These are phyloP conservation scores for Aspergillus sp. DNA, from an alignment of 2,329 filamentous ascomycete genomes.

Conservation along the genomic window DNA sequence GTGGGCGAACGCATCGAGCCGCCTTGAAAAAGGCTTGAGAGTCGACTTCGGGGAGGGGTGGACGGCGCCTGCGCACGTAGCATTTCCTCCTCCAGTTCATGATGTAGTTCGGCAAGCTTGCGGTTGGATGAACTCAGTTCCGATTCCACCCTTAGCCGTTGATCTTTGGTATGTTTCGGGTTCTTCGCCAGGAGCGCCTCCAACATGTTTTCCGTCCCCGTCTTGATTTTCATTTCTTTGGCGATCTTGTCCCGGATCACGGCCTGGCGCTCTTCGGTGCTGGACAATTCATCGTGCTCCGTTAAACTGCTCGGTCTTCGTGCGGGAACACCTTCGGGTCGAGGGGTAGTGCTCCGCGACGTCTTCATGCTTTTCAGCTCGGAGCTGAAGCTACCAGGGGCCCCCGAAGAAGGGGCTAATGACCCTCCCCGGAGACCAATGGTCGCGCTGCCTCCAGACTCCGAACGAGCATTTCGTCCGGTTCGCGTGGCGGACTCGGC, in stretches of 20 bases:
- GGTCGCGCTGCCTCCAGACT: conserved; percentile 60
- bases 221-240: conserved; percentile 96
- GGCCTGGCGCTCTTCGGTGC: conserved; percentile 72
- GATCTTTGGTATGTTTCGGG: conserved; percentile 89
- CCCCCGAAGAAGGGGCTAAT: conserved; percentile 68
- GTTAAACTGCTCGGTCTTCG: conserved; percentile 46
- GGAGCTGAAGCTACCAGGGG: conserved; percentile 83
- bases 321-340: conserved; percentile 60
- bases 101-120: conserved; percentile 62
- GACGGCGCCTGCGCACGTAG: conserved; percentile 59
- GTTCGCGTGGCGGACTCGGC: conserved; percentile 34
- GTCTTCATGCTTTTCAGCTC: conserved; percentile 72
- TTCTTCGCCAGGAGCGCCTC: conserved; percentile 94
- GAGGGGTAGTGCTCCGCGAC: conserved; percentile 63
- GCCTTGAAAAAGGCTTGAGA: conserved; percentile 60
- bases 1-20: conserved; percentile 57
- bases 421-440: conserved; percentile 67
- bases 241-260: conserved; percentile 81
- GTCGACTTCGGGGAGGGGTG: conserved; percentile 51
- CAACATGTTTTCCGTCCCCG: conserved; percentile 95
- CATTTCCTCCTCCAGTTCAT: conserved; percentile 62
- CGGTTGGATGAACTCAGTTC: conserved; percentile 88
- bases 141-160: conserved; percentile 75
- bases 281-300: conserved; percentile 63
- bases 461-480: conserved; percentile 51